Evolutionary conservation across 2,329 filamentous ascomycete species (phyloP).

Genomic region (Diaporthe ilicicola): DNA sequence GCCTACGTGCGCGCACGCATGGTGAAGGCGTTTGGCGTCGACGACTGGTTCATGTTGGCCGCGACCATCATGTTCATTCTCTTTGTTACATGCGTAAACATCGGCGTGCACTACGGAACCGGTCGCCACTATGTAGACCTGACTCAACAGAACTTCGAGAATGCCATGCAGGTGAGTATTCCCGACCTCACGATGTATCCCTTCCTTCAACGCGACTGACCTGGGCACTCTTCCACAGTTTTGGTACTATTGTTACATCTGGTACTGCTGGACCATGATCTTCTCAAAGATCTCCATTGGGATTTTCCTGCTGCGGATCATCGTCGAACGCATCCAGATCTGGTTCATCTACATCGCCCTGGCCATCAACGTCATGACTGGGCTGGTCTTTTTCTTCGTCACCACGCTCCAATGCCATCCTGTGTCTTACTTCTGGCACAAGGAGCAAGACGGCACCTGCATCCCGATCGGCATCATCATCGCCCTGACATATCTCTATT

Average conservation of each 20-base stretch:
- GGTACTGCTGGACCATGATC: constrained; percentile 38
- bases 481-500: constrained; percentile 61
- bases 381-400: constrained; percentile 52
- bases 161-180: constrained; percentile 46
- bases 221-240: constrained; percentile 28
- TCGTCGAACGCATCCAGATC: constrained; percentile 42
- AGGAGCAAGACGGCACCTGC: constrained; percentile 45
- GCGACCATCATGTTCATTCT: constrained; percentile 46
- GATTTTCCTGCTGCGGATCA: constrained; percentile 52
- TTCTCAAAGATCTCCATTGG: constrained; percentile 52
- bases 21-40: constrained; percentile 49
- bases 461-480: constrained; percentile 55
- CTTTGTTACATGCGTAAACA: constrained; percentile 45
- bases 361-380: constrained; percentile 46
- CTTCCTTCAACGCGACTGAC: neutral
- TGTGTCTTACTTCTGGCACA: constrained; percentile 52
- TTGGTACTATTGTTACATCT: constrained; percentile 36
- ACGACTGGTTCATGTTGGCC: constrained; percentile 50
- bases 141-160: constrained; percentile 35
- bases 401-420: constrained; percentile 51
- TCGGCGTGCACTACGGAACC: constrained; percentile 51
- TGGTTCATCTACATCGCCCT: constrained; percentile 48
- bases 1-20: constrained; percentile 45
- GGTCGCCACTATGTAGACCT: constrained; percentile 48
- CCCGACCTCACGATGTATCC: neutral